Evolutionary conservation across 768 basidiomycete species (phyloP).

Genomic region (Rhodotorula sphaerocarpa): DNA sequence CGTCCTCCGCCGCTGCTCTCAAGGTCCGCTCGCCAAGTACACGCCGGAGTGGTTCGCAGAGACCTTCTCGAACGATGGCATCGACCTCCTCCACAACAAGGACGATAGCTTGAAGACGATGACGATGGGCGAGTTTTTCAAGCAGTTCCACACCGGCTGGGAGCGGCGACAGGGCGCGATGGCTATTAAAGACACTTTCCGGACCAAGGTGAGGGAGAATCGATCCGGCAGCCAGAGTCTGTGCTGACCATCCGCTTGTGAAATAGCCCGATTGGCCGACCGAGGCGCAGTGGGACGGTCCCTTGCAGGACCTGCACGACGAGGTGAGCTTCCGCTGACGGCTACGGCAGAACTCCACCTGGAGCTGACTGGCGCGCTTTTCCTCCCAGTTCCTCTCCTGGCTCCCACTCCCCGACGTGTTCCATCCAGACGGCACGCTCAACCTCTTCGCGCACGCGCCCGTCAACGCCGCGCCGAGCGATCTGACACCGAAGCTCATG

Average conservation of each 20-base stretch:
- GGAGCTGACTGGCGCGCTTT: too few species aligned
- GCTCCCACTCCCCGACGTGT: slow-evolving; percentile 18
- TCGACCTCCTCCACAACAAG: slow-evolving; percentile 25
- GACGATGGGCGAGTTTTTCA: slow-evolving; percentile 16
- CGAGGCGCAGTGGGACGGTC: too few species aligned
- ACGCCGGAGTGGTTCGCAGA: slow-evolving; percentile 13
- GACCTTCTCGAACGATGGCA: background rate
- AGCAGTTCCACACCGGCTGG: slow-evolving; percentile 2
- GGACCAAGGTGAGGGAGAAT: slow-evolving; percentile 20
- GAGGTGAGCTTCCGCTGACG: too few species aligned
- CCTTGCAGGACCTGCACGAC: too few species aligned
- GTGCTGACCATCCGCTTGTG: too few species aligned
- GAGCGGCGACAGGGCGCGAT: background rate
- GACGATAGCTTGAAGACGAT: background rate
- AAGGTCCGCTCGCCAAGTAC: slow-evolving; percentile 8
- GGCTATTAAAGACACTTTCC: slow-evolving; percentile 7
- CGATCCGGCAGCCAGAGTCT: too few species aligned
- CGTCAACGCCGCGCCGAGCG: slow-evolving; percentile 12
- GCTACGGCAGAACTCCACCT: too few species aligned
- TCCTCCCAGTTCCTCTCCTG: slow-evolving; percentile 7
- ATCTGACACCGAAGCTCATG: slow-evolving; percentile 1
- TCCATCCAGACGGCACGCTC: slow-evolving; percentile 22
- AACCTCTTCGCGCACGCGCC: slow-evolving; percentile 29
- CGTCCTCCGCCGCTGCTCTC: slow-evolving; percentile 11
- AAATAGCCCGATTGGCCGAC: too few species aligned